A percentile compares a stretch with the other conserved stretches of the same genome.
phyloP scores from a whole-genome alignment of 805 yeast genomes.

The Yarrowia hollandica region DNA sequence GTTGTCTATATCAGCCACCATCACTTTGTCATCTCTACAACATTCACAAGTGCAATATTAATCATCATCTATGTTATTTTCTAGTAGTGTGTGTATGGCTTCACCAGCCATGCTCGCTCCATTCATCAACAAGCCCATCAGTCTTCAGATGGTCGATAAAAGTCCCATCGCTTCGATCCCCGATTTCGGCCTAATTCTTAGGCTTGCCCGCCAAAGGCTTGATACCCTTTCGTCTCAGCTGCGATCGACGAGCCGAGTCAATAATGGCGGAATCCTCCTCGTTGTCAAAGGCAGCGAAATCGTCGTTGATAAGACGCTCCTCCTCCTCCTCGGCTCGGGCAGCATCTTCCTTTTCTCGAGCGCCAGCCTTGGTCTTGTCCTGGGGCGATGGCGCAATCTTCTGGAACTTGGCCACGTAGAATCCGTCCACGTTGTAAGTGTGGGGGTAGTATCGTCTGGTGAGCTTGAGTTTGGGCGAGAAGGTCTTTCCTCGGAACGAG shows the following conservation, averaged over 20 bases:
- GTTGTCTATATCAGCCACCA: no score
- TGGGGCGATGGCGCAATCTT: conserved; percentile 85
- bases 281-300: conserved; percentile 79
- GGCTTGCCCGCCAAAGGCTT: conserved; percentile 33
- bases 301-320: conserved; percentile 80
- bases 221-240: conserved; percentile 41
- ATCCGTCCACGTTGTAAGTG: conserved; percentile 97
- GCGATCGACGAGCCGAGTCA: conserved; percentile 50
- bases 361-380: conserved; percentile 83
- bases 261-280: conserved; percentile 74
- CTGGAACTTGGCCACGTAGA: conserved; percentile 94
- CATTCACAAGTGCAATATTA: no score
- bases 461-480: conserved; percentile 69
- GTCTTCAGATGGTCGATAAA: no score
- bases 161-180: no score
- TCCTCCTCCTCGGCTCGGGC: conserved; percentile 68
- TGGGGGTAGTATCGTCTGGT: conserved; percentile 98
- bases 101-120: no score
- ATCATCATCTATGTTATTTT: no score
- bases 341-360: conserved; percentile 75
- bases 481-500: conserved; percentile 87
- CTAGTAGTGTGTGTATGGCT: no score
- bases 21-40: no score
- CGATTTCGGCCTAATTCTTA: no score
- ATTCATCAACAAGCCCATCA: no score